Evolutionary conservation across 202 grass and related monocot species (phyloP).

Genomic region (Panicum hallii): DNA sequence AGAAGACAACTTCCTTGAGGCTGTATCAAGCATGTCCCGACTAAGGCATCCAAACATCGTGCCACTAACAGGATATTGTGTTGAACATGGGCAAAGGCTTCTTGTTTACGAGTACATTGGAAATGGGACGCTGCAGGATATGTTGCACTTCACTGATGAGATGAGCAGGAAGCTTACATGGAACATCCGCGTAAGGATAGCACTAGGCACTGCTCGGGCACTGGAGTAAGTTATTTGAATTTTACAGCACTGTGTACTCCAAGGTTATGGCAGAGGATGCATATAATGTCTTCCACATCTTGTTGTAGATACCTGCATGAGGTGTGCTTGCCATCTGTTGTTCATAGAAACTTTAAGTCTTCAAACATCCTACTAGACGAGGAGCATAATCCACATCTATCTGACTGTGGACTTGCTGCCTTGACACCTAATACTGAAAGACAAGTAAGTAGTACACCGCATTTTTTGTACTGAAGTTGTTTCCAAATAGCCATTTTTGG

Average conservation of each 20-base stretch:
- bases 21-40: slow-evolving; percentile 87
- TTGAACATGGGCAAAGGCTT: slow-evolving; percentile 89
- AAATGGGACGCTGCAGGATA: slow-evolving; percentile 85
- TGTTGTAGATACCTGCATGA: slow-evolving; percentile 88
- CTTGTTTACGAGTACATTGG: slow-evolving; percentile 89
- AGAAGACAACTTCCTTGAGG: slow-evolving; percentile 94
- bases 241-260: background rate
- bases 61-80: slow-evolving; percentile 83
- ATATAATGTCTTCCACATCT: slow-evolving; percentile 15
- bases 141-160: slow-evolving; percentile 86
- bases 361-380: slow-evolving; percentile 95
- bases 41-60: slow-evolving; percentile 97
- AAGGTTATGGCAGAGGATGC: slow-evolving; percentile 13
- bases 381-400: slow-evolving; percentile 91
- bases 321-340: slow-evolving; percentile 92
- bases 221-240: slow-evolving; percentile 78
- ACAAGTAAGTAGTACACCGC: slow-evolving; percentile 57
- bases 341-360: slow-evolving; percentile 97
- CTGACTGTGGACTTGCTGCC: slow-evolving; percentile 90
- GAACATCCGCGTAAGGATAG: slow-evolving; percentile 85
- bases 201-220: slow-evolving; percentile 86
- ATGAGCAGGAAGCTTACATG: slow-evolving; percentile 80
- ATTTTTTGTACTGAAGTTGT: slow-evolving; percentile 12
- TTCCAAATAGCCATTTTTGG: slow-evolving; percentile 8
- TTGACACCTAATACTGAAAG: slow-evolving; percentile 93